Base-by-base conservation (phyloP, 345 rosid genomes). In the Erysimum cheiranthoides region DNA sequence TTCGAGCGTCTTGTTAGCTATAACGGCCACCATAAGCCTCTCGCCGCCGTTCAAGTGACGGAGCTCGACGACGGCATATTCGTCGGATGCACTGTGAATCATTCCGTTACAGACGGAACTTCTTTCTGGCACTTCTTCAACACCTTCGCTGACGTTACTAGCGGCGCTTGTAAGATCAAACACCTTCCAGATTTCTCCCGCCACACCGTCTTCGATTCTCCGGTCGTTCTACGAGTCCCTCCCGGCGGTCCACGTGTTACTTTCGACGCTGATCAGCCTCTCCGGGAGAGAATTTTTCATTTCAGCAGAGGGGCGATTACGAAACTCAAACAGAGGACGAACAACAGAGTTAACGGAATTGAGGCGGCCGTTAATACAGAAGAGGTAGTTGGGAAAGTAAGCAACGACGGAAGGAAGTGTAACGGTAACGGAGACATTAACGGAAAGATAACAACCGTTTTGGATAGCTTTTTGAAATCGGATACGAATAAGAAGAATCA, bases 121-220 rank as follows among this genome's bases (percentile, higher is more conserved):
- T 95, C 99, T 13, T 88, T 95, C 47, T 95, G 99, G 99, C 97
- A 95, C 75, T 90, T 95, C 75, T 89, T 95, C 70, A 95, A 95
- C 51, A 81, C 97, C 0, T 86, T 92, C 53, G 99, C 98, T 8
- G 96, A 88, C 67, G 68, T 88, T 42, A 78, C 83, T n/a, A 82
- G 80, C 73, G 97, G 96, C 3, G 82, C 61, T 16, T 73, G 78
- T 56, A 86, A 87, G 61, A 88, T 90, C 40, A 92, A 89, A 14
- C 66, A 84, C 42, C 53, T 69, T 4, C 98, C 97, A 0, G 85
- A 88, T 61, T 92, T 95, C 54, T 57, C 78, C 27, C 86, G 99
- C 9, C 59, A 79, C 70, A 88, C 87, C 13, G 86, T 86, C 52
- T 89, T 92, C 54, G 76, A 89, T 34, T 86, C 97, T 1, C 82